Evolutionary conservation across 495 filamentous ascomycete species (phyloP).

Genomic region (Penicillium manginii): DNA sequence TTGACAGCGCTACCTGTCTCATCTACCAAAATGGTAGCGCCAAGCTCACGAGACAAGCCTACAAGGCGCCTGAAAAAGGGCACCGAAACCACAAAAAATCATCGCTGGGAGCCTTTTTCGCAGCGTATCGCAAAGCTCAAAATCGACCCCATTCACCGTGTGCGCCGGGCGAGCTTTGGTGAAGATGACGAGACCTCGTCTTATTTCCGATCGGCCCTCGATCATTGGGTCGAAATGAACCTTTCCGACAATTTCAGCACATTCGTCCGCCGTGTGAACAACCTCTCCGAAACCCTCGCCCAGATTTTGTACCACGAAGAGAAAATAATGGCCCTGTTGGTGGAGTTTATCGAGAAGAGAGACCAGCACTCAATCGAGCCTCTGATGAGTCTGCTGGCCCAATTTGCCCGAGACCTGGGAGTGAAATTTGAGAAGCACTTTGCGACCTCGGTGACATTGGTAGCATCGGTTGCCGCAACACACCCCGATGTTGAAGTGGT

Average conservation of each 20-base stretch:
- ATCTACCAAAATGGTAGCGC: constrained; percentile 54
- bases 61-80: constrained; percentile 61
- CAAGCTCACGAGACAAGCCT: constrained; percentile 67
- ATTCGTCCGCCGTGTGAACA: constrained; percentile 72
- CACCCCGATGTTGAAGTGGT: constrained; percentile 75
- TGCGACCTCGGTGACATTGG: constrained; percentile 65
- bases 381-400: constrained; percentile 77
- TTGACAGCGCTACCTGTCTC: constrained; percentile 36
- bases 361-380: constrained; percentile 82
- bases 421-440: constrained; percentile 89
- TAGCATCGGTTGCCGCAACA: constrained; percentile 65
- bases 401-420: constrained; percentile 91
- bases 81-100: constrained; percentile 76
- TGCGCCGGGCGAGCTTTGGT: constrained; percentile 77
- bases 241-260: constrained; percentile 75
- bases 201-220: constrained; percentile 78
- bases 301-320: constrained; percentile 88
- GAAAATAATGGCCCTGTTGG: constrained; percentile 77
- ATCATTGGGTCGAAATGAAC: constrained; percentile 90
- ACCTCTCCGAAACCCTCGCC: constrained; percentile 84
- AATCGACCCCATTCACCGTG: constrained; percentile 88
- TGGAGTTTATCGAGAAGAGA: constrained; percentile 74
- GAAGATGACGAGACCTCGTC: constrained; percentile 73
- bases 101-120: constrained; percentile 91
- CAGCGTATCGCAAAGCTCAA: constrained; percentile 90